Evolutionary conservation across 768 basidiomycete genomes (phyloP).

Genomic region (Filobasidium floriforme): DNA sequence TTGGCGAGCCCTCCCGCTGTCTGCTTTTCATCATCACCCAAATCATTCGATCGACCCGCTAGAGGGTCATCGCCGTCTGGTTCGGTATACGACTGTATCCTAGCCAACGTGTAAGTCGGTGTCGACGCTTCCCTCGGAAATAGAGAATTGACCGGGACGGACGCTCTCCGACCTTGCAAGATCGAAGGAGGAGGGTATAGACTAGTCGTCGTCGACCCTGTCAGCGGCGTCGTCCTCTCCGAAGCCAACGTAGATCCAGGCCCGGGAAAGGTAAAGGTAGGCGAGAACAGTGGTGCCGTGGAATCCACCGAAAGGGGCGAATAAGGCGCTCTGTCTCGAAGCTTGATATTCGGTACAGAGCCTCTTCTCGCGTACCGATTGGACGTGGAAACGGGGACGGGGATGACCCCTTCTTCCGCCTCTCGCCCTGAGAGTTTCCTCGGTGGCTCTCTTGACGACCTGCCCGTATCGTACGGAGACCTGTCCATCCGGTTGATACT

Average conservation of each 20-base stretch:
- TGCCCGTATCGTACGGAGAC: neutral
- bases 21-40: no score
- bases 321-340: neutral
- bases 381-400: neutral
- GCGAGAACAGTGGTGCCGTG: neutral
- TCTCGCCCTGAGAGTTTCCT: neutral
- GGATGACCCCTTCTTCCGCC: neutral
- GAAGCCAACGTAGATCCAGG: neutral
- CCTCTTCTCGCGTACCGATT: neutral
- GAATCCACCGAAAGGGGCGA: neutral
- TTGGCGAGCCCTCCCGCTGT: no score
- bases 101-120: slow-evolving; percentile 18
- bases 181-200: neutral
- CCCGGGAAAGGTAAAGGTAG: neutral
- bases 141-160: slow-evolving; percentile 20
- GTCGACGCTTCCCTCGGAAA: neutral
- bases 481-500: neutral
- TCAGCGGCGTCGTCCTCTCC: neutral
- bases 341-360: neutral
- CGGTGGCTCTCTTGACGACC: neutral
- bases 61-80: slow-evolving; percentile 3
- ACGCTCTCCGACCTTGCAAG: slow-evolving; percentile 25
- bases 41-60: no score
- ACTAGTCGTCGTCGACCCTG: neutral
- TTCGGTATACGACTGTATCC: slow-evolving; percentile 34